Conservation (phyloP, 1,139 yeast species). For the Taphrina flavorubra region DNA sequence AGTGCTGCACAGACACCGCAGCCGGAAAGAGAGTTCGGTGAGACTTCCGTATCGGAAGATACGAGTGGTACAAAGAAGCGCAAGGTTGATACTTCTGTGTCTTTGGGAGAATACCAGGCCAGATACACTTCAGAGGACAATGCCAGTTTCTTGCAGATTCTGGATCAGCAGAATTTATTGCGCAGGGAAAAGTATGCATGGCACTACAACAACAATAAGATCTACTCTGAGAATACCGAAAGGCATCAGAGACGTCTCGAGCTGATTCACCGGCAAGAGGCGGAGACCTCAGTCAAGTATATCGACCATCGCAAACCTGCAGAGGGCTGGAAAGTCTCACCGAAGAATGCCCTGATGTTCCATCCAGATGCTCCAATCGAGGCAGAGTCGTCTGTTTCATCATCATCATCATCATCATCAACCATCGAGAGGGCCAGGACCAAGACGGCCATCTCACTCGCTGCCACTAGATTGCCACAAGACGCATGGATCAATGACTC, state of each 20-base stretch:
- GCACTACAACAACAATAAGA: constrained; percentile 48
- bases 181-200: constrained; percentile 48
- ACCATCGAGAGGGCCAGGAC: background rate
- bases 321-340: constrained; percentile 42
- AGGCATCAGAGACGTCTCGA: constrained; percentile 8
- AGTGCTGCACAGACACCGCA: background rate
- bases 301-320: constrained; percentile 43
- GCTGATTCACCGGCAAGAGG: background rate
- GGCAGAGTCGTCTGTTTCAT: background rate
- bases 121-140: constrained; percentile 52
- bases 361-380: constrained; percentile 42
- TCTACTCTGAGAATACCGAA: constrained; percentile 29
- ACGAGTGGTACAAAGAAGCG: background rate
- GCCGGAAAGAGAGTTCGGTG: background rate
- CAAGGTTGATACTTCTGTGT: constrained; percentile 12
- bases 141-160: constrained; percentile 49
- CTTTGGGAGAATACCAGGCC: constrained; percentile 48
- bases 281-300: constrained; percentile 10
- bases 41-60: background rate
- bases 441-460: constrained; percentile 20
- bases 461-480: constrained; percentile 25
- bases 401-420: background rate
- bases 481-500: background rate
- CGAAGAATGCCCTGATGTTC: constrained; percentile 48
- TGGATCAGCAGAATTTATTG: constrained; percentile 47